phyloP scores from a whole-genome alignment of 108 stramenopile species.

The Skeletonema menzelii region DNA sequence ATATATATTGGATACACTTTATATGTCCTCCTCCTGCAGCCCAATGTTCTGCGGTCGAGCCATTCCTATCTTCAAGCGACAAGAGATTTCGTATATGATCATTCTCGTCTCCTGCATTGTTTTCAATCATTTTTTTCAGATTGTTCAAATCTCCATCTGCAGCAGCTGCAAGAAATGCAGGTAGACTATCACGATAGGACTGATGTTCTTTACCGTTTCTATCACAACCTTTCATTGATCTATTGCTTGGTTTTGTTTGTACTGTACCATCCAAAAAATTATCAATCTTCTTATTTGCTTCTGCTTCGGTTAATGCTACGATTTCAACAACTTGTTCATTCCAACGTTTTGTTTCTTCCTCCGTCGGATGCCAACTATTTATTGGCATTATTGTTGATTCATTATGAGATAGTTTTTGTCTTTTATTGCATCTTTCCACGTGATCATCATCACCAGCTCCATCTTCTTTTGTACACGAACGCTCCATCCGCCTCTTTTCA shows the following conservation, averaged over 20 bases:
- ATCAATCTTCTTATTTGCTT: slow-evolving; percentile 21
- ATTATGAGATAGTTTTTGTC: slow-evolving; percentile 6
- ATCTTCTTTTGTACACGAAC: background rate
- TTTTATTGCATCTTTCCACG: slow-evolving; percentile 10
- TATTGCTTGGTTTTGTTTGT: background rate
- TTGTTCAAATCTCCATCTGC: slow-evolving; percentile 57
- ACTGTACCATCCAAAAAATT: background rate
- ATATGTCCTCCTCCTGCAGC: slow-evolving; percentile 78
- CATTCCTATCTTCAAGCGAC: slow-evolving; percentile 57
- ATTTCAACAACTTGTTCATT: slow-evolving; percentile 60
- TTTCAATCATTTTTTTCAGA: slow-evolving; percentile 26
- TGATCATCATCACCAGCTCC: background rate
- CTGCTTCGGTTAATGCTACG: slow-evolving; percentile 48
- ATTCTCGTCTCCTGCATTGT: background rate
- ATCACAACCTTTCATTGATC: slow-evolving; percentile 17
- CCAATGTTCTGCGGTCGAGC: slow-evolving; percentile 72
- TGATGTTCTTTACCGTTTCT: slow-evolving; percentile 49
- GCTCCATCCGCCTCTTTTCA: slow-evolving; percentile 10
- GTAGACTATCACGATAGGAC: slow-evolving; percentile 71
- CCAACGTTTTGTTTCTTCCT: slow-evolving; percentile 66
- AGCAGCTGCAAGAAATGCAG: slow-evolving; percentile 70
- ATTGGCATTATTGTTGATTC: background rate
- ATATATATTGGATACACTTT: slow-evolving; percentile 59
- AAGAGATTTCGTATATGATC: slow-evolving; percentile 34
- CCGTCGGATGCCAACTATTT: slow-evolving; percentile 53